Evolutionary conservation across 2,329 filamentous ascomycete species (phyloP).

Genomic region (Lecanicillium sp.): DNA sequence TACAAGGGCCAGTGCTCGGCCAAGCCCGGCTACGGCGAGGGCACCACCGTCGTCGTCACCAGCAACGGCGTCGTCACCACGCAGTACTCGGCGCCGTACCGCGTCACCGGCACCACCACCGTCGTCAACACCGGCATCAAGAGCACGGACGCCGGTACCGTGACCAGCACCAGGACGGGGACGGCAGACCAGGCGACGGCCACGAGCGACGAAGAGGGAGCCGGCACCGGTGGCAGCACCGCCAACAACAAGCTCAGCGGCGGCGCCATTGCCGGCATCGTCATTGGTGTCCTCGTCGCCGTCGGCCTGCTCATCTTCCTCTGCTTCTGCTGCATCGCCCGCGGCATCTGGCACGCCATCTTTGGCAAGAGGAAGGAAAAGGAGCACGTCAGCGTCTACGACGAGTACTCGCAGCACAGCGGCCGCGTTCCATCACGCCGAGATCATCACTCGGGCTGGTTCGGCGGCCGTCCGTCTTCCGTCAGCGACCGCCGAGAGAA

Average conservation of each 20-base stretch:
- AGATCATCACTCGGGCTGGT: conserved; percentile 50
- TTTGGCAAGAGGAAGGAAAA: conserved; percentile 49
- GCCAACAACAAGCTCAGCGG: conserved; percentile 47
- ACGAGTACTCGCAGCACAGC: conserved; percentile 48
- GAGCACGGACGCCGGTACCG: conserved; percentile 37
- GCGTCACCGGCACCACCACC: conserved; percentile 49
- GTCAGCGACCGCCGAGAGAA: conserved; percentile 37
- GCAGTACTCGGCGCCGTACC: conserved; percentile 42
- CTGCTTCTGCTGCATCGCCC: conserved; percentile 67
- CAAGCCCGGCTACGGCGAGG: conserved; percentile 39
- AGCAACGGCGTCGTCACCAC: conserved; percentile 41
- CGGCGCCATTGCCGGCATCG: conserved; percentile 74
- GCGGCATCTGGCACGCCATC: conserved; percentile 54
- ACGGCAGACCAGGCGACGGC: conserved; percentile 30
- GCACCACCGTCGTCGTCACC: conserved; percentile 35
- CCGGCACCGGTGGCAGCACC: conserved; percentile 28
- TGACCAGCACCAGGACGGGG: conserved; percentile 39
- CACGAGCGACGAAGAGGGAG: conserved; percentile 32
- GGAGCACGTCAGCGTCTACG: conserved; percentile 45
- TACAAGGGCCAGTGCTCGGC: conserved; percentile 48
- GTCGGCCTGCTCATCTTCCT: conserved; percentile 59
- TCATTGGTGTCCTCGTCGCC: conserved; percentile 64
- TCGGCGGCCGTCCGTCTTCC: conserved; percentile 34
- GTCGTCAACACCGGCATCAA: conserved; percentile 42
- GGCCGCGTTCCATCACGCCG: conserved; percentile 37